Base-by-base conservation (phyloP, 2,329 filamentous ascomycete genomes). In the Emmonsiellopsis sp. region DNA sequence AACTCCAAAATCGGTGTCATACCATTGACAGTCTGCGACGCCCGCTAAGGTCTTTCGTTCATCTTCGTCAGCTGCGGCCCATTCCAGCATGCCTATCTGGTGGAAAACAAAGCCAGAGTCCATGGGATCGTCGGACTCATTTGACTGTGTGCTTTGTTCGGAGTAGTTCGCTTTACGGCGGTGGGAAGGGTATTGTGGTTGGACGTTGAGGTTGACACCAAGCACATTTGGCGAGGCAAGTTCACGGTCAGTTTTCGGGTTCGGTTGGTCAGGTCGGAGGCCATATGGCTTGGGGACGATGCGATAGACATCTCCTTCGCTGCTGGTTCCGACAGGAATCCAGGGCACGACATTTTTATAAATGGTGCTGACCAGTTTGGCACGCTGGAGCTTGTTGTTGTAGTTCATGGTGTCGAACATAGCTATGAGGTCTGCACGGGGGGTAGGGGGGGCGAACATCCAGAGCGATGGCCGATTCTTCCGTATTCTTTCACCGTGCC, bases 121-220 rank as follows among this genome's bases (percentile, higher is more conserved):
- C 21, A 27, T 27, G n/a, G 44, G 6, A 31, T 53, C 52, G 31
- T 53, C 52, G 11, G 52, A 53, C 39, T 53, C 52, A 34, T 49
- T 53, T 21, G 46, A 49, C 14, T 31, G 5, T 33, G 45, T 50
- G 46, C 52, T 53, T 17, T 53, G 33, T 53, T 53, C 52, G 31
- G 52, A 33, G 21, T 42, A 42, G 6, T 50, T 33, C 2, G 34
- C 45, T 2, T 32, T 9, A 17, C 52, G 52, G 27, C 11, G 51
- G 32, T 40, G 31, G n/a, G 43, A 17, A 48, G 51, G 51, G 7
- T 39, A 11, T 14, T 6, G 17, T 11, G 51, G 51, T 48, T 53
- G 51, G 42, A 53, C 51, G 32, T 53, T 53, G n/a, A 48, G 10
- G 27, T 53, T 53, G n/a, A 53, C 44, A 8, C 51, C 51, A 6